These are phyloP conservation scores for Claviceps sp. DNA, from an alignment of 2,329 filamentous ascomycete species.

Conservation along the genomic window DNA sequence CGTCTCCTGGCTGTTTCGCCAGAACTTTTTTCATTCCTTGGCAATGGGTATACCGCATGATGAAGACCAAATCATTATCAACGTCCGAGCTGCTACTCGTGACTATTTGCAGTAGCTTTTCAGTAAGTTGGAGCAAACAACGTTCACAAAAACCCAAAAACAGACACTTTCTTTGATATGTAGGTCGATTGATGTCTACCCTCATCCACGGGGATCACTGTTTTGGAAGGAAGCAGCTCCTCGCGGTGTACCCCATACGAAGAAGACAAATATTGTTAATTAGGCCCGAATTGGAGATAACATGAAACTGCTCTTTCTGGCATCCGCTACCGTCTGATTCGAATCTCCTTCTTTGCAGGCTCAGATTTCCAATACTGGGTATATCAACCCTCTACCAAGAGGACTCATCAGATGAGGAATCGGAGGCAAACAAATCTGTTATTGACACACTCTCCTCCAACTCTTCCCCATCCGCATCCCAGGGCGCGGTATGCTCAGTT, in stretches of 20 bases:
- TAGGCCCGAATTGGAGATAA: too few species aligned
- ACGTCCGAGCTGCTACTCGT: constrained; percentile 1
- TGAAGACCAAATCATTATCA: constrained; percentile 2
- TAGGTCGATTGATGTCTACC: constrained; percentile 2
- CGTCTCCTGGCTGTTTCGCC: too few species aligned
- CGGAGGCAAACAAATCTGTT: not conserved
- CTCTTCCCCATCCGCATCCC: too few species aligned
- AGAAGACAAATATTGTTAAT: constrained; percentile 1
- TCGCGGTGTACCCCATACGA: not conserved
- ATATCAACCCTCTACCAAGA: too few species aligned
- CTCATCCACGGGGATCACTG: constrained; percentile 1
- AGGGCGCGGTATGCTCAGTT: not conserved
- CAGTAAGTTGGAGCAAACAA: not conserved
- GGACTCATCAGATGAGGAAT: too few species aligned
- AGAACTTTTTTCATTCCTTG: too few species aligned
- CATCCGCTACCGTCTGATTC: too few species aligned
- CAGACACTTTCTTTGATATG: not conserved
- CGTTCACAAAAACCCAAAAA: not conserved
- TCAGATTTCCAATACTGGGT: too few species aligned
- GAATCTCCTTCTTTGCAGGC: too few species aligned
- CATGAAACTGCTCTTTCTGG: too few species aligned
- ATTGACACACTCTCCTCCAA: too few species aligned
- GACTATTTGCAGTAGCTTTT: constrained; percentile 5
- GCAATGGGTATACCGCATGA: not conserved
- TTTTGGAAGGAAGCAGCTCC: constrained; percentile 4